Evolutionary conservation across 768 basidiomycete genomes (phyloP).

Genomic region (Ramaria sp.): DNA sequence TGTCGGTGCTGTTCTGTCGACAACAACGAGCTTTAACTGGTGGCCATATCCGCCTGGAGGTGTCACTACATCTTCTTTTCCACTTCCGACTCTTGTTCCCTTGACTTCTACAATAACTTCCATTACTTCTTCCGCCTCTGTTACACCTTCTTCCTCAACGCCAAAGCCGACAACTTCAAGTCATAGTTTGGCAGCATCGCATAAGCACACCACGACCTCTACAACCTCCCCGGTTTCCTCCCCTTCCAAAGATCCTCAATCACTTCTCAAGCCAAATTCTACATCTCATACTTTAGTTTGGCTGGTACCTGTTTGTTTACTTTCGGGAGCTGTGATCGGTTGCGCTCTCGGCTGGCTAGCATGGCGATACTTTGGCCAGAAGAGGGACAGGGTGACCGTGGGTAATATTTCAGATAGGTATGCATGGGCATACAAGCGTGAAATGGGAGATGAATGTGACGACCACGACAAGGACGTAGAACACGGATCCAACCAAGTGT

Average conservation of each 20-base stretch:
- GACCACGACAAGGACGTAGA: not conserved
- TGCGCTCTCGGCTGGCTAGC: not conserved
- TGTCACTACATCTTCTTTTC: not conserved
- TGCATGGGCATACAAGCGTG: not conserved
- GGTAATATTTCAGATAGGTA: not conserved
- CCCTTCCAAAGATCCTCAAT: not conserved
- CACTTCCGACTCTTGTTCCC: not conserved
- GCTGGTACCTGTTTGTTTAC: not conserved
- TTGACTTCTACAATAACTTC: not conserved
- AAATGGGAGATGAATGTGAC: not conserved
- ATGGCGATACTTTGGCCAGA: not conserved
- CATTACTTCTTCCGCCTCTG: not conserved
- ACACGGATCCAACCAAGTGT: not conserved
- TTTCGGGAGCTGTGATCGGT: not conserved
- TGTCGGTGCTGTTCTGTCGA: not conserved
- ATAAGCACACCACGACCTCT: not conserved
- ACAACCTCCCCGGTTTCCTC: not conserved
- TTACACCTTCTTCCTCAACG: not conserved
- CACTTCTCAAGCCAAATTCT: not conserved
- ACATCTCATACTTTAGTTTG: not conserved
- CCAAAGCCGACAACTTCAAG: not conserved
- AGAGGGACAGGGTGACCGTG: not conserved
- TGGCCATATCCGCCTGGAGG: not conserved
- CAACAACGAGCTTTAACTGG: not conserved
- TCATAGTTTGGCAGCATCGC: not conserved